These are phyloP conservation scores for Zizania palustris DNA, from an alignment of 202 grass and related monocot genomes.

Conservation along the genomic window DNA sequence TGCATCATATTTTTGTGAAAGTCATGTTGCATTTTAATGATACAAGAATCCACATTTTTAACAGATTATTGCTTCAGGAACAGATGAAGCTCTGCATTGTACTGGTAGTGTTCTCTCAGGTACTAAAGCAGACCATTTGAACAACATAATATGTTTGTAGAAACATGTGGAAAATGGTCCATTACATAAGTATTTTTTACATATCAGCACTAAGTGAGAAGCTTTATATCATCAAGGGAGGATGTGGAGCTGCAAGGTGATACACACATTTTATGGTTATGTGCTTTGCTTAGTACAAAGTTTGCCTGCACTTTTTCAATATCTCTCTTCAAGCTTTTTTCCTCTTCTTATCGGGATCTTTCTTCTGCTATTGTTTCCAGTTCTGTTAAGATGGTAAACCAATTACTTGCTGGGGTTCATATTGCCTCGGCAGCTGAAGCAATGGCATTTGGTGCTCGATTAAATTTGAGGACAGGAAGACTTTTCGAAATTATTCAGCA, in stretches of 20 bases:
- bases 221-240: conserved; percentile 95
- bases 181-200: conserved; percentile 27
- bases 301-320: conserved; percentile 14
- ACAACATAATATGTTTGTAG: conserved; percentile 32
- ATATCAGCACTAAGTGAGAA: conserved; percentile 89
- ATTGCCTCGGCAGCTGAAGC: conserved; percentile 92
- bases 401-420: conserved; percentile 98
- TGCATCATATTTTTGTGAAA: conserved; percentile 29
- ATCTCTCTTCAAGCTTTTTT: not conserved
- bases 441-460: conserved; percentile 84
- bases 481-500: conserved; percentile 95
- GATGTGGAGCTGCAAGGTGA: conserved; percentile 99
- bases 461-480: conserved; percentile 77
- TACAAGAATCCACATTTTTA: conserved; percentile 32
- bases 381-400: conserved; percentile 99
- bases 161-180: conserved; percentile 10
- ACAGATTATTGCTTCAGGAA: conserved; percentile 91
- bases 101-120: conserved; percentile 75
- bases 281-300: conserved; percentile 32
- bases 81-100: conserved; percentile 73
- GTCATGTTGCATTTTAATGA: conserved; percentile 35
- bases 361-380: conserved; percentile 59
- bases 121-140: conserved; percentile 46
- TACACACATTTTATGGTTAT: conserved; percentile 34
- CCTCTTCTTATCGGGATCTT: conserved; percentile 7